Conservation (phyloP, 208 protist genomes). For the Tetramitus jugosus region DNA sequence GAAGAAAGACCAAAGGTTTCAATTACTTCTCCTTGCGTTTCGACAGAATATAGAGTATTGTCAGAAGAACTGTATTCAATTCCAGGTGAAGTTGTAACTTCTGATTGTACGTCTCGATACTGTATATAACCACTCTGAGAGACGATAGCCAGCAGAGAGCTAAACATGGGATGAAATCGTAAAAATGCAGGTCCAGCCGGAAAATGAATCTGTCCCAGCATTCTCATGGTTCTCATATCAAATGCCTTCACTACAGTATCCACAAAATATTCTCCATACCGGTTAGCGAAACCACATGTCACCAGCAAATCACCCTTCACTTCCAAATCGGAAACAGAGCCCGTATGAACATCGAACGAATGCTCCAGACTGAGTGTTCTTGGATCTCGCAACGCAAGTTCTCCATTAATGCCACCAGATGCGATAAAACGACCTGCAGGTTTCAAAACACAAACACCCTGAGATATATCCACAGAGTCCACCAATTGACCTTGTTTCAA, state of each 20-base stretch:
- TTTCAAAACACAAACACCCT: conserved; percentile 5
- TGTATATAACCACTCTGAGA: conserved; percentile 5
- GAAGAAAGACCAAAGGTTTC: background rate
- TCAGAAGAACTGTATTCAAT: background rate
- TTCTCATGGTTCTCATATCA: conserved; percentile 6
- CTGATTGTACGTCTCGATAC: background rate
- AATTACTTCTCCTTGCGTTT: background rate
- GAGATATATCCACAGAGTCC: too few species aligned
- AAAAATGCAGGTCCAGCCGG: background rate
- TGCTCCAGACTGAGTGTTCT: background rate
- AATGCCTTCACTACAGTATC: background rate
- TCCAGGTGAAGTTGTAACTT: background rate
- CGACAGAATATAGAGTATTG: background rate
- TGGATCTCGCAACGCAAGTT: background rate
- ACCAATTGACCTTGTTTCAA: too few species aligned
- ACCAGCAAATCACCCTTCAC: background rate
- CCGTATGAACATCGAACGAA: background rate
- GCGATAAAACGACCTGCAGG: background rate
- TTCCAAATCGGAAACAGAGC: background rate
- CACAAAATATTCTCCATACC: background rate
- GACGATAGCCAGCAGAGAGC: background rate
- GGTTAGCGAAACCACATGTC: background rate
- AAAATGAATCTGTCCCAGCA: background rate
- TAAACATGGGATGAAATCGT: background rate
- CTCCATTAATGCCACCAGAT: background rate